phyloP scores from a whole-genome alignment of 257 asterid species.

The Solanum chaucha region DNA sequence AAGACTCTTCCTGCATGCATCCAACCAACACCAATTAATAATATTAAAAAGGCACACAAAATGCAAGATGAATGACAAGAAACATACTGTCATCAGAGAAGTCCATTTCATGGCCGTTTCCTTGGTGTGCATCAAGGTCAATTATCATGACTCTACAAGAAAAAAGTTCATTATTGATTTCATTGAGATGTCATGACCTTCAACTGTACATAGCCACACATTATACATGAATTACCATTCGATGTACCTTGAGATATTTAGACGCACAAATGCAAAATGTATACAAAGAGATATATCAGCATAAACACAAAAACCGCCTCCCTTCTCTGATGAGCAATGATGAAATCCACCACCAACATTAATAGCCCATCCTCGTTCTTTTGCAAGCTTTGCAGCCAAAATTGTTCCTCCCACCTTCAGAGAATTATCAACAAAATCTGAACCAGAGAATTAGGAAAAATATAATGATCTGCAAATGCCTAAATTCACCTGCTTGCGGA shows the following conservation, averaged over 20 bases:
- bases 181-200: not conserved
- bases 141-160: slow-evolving; percentile 76
- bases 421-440: not conserved
- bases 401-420: slow-evolving; percentile 90
- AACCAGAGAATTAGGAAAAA: not conserved
- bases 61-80: slow-evolving; percentile 10
- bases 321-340: slow-evolving; percentile 81
- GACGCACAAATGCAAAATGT: slow-evolving; percentile 56
- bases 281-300: slow-evolving; percentile 95
- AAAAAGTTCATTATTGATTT: not conserved
- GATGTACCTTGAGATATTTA: slow-evolving; percentile 66
- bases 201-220: not conserved
- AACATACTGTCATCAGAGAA: slow-evolving; percentile 66
- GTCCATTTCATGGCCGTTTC: slow-evolving; percentile 91
- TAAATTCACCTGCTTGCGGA: slow-evolving; percentile 71
- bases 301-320: slow-evolving; percentile 93
- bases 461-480: not conserved
- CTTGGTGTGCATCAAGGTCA: slow-evolving; percentile 99
- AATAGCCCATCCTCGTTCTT: slow-evolving; percentile 95
- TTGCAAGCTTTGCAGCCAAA: slow-evolving; percentile 92
- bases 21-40: slow-evolving; percentile 11
- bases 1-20: slow-evolving; percentile 70
- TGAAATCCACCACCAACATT: slow-evolving; percentile 97
- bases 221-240: not conserved
- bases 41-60: slow-evolving; percentile 3